Conservation (phyloP, 768 basidiomycete genomes). For the Panellus pusillus region DNA sequence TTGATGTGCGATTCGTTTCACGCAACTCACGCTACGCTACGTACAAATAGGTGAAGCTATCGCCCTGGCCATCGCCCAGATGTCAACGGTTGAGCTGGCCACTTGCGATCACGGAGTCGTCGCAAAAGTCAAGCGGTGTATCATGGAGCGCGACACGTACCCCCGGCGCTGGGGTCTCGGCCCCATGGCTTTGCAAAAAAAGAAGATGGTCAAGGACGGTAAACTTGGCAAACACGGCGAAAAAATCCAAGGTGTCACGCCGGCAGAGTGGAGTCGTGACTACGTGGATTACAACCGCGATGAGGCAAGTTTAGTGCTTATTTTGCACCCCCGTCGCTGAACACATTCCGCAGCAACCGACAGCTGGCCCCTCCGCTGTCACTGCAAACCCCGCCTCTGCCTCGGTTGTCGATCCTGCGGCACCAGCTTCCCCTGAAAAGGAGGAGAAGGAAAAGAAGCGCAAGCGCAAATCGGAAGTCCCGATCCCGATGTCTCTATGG, state of each 20-base stretch:
- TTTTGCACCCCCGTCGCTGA: conserved; percentile 16
- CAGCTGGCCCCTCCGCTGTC: conserved; percentile 37
- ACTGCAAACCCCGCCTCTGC: conserved; percentile 26
- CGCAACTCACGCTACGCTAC: conserved; percentile 1
- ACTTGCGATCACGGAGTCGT: conserved; percentile 99
- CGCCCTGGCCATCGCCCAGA: conserved; percentile 92
- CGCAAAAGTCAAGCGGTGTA: conserved; percentile 98
- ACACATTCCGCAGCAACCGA: conserved; percentile 32
- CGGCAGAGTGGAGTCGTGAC: conserved; percentile 86
- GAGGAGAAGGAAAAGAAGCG: conserved; percentile 82
- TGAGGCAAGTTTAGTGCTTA: conserved; percentile 27
- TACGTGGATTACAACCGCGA: conserved; percentile 92
- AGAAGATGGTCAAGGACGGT: conserved; percentile 98
- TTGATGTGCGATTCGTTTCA: neutral
- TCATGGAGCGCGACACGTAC: conserved; percentile 99
- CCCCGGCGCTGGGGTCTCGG: conserved; percentile 98
- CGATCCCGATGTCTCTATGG: conserved; percentile 45
- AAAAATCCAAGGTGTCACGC: conserved; percentile 83
- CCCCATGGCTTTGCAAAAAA: conserved; percentile 96
- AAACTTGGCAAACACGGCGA: conserved; percentile 95
- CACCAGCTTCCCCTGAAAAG: conserved; percentile 33
- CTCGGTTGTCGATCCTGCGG: conserved; percentile 22
- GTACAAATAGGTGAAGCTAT: conserved; percentile 75
- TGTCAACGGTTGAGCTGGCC: conserved; percentile 97
- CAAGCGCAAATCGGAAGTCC: conserved; percentile 71